These are phyloP conservation scores for Aspergillus awamori DNA, from an alignment of 2,329 filamentous ascomycete species.

Conservation along the genomic window DNA sequence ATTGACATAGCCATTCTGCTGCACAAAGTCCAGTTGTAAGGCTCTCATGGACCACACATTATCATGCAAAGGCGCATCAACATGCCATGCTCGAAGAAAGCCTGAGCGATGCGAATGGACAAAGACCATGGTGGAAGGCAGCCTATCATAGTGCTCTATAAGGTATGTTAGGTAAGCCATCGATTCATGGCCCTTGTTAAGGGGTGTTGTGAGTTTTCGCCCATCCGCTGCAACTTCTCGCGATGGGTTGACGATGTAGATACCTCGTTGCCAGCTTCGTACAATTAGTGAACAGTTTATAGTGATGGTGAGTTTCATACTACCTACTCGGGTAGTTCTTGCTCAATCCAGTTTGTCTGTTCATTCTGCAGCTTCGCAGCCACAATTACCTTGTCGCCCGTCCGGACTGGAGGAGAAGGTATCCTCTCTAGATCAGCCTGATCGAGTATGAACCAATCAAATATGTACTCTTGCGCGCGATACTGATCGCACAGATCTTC, in stretches of 20 bases:
- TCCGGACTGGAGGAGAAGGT: conserved; percentile 7
- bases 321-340: conserved; percentile 49
- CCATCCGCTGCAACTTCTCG: conserved; percentile 25
- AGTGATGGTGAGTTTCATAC: neutral
- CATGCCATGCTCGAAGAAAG: conserved; percentile 57
- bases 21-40: conserved; percentile 55
- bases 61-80: conserved; percentile 59
- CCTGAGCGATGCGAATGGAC: conserved; percentile 59
- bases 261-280: conserved; percentile 49
- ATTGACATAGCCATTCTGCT: conserved; percentile 61
- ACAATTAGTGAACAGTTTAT: neutral
- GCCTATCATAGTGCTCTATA: conserved; percentile 48
- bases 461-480: conserved; percentile 38
- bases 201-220: conserved; percentile 33
- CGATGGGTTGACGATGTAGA: conserved; percentile 48
- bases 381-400: conserved; percentile 45
- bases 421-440: conserved; percentile 10
- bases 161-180: conserved; percentile 53
- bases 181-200: conserved; percentile 52
- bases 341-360: conserved; percentile 49
- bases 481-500: conserved; percentile 41
- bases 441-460: conserved; percentile 32
- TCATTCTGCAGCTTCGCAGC: conserved; percentile 50
- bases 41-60: conserved; percentile 54
- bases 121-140: conserved; percentile 59